Base-by-base conservation (phyloP, 139 green algal species). In the Chlamydomonas sp. region DNA sequence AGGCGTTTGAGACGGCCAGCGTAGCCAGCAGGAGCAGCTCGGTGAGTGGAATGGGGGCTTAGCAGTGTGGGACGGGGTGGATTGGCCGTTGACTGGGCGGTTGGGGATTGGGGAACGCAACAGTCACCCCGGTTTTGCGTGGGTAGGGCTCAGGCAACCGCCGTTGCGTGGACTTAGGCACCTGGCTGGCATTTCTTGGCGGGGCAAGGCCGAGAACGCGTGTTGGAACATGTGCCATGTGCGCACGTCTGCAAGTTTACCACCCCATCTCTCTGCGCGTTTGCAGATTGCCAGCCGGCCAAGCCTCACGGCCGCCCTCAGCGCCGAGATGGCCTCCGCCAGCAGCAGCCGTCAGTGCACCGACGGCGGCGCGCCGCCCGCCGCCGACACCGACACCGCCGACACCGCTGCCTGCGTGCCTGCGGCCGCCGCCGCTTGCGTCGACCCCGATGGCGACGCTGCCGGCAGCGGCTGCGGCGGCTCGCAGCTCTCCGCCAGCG, bases 1-100 rank as follows among this genome's bases (percentile, higher is more conserved):
- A 87, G n/a, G 72, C n/a, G 14, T 87, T 87, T 64, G 82, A 87
- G 20, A 74, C 31, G 72, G 72, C 73, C 82, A 87, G 81, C 81
- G 59, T 78, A 5, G 18, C 67, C 67, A 85, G 80, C 68, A 58
- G 80, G 14, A 86, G 12, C 31, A 80, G 82, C 82, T 87, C 82
- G 72, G 82, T 87, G 60, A 31, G 82, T 64, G 69, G 2, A 18
- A 20, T 18, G 14, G 17, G 69, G 69, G 69, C 5, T 5, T 5
- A 3, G 67, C 67, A 5, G 7, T 12, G 12, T 17, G 67, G 10
- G 8, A 12, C 3, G 8, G 8, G 67, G 12, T n/a, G 67, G 8
- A 17, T 72, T 18, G 67, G 31, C 31, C 31, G 31, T 49, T 49
- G 31, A 49, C 31, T 49, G 17, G 67, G 67, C 8, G 12, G 67